phyloP scores from a whole-genome alignment of 306 rosid species.

The Coriaria nepalensis region DNA sequence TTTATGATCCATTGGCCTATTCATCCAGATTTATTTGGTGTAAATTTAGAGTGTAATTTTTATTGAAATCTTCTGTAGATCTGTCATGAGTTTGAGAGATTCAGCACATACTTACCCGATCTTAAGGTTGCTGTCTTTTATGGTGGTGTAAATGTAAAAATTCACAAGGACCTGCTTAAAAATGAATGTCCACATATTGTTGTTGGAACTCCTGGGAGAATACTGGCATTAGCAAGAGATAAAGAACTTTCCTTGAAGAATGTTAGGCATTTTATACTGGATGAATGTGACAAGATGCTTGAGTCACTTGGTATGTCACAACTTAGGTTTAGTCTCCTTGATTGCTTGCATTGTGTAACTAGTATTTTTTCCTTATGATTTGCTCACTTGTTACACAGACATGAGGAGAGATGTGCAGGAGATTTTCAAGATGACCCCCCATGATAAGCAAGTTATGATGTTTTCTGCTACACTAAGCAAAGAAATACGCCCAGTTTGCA shows the following conservation, averaged over 20 bases:
- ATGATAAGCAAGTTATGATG: slow-evolving; percentile 99
- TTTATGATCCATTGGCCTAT: not conserved
- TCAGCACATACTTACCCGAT: slow-evolving; percentile 83
- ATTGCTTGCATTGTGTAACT: not conserved
- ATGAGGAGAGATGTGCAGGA: slow-evolving; percentile 98
- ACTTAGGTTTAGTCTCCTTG: not conserved
- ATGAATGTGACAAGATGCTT: slow-evolving; percentile 98
- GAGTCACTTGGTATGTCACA: slow-evolving; percentile 74
- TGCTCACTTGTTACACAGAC: slow-evolving; percentile 42
- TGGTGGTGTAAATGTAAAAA: slow-evolving; percentile 87
- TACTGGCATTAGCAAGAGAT: slow-evolving; percentile 70
- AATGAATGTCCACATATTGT: slow-evolving; percentile 98
- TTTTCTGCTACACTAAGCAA: slow-evolving; percentile 99
- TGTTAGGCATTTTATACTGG: slow-evolving; percentile 86
- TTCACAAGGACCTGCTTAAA: slow-evolving; percentile 80
- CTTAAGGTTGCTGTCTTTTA: slow-evolving; percentile 98
- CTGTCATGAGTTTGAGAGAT: slow-evolving; percentile 96
- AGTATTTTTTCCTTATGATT: slow-evolving; percentile 7
- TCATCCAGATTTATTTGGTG: no score
- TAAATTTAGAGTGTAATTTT: no score
- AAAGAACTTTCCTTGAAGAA: slow-evolving; percentile 87
- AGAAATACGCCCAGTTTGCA: slow-evolving; percentile 99
- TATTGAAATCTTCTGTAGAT: slow-evolving; percentile 32
- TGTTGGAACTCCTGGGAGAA: slow-evolving; percentile 98
- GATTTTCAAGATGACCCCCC: slow-evolving; percentile 98